These are phyloP conservation scores for Ogataea dorogensis DNA, from an alignment of 805 yeast genomes.

Conservation along the genomic window DNA sequence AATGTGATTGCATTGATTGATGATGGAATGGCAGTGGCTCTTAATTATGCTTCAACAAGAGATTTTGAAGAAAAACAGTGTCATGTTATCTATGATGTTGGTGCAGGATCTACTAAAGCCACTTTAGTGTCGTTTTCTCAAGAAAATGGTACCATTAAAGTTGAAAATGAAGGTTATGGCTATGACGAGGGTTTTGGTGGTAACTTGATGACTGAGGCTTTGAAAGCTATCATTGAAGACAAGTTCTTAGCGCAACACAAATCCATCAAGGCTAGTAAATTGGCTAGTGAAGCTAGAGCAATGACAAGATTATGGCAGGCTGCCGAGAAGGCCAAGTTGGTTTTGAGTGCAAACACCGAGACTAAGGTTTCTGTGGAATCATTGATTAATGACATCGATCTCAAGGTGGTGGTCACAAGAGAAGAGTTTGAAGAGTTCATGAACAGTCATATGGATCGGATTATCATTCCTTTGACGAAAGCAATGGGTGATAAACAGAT, in stretches of 20 bases:
- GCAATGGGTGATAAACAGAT: constrained; percentile 35
- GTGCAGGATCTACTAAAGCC: constrained; percentile 88
- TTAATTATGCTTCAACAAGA: constrained; percentile 66
- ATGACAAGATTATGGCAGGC: constrained; percentile 70
- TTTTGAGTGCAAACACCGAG: constrained; percentile 85
- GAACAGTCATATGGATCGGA: constrained; percentile 43
- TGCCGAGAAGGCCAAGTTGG: constrained; percentile 84
- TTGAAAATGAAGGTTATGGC: constrained; percentile 73
- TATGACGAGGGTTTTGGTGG: constrained; percentile 74
- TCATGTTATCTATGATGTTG: constrained; percentile 83
- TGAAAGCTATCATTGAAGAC: constrained; percentile 58
- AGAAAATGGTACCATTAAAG: constrained; percentile 37
- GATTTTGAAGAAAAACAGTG: constrained; percentile 49
- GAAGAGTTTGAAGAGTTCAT: constrained; percentile 71
- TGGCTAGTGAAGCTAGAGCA: constrained; percentile 52
- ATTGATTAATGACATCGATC: constrained; percentile 69
- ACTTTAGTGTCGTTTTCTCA: constrained; percentile 70
- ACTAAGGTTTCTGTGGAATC: constrained; percentile 77
- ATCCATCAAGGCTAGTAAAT: constrained; percentile 35
- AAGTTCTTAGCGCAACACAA: constrained; percentile 53
- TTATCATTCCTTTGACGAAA: constrained; percentile 52
- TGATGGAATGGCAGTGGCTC: constrained; percentile 90
- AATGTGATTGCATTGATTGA: constrained; percentile 68
- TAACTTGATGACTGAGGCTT: constrained; percentile 60
- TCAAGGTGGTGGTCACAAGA: constrained; percentile 64